Conservation (phyloP, 2,329 filamentous ascomycete genomes). For the Ascochyta pisi region DNA sequence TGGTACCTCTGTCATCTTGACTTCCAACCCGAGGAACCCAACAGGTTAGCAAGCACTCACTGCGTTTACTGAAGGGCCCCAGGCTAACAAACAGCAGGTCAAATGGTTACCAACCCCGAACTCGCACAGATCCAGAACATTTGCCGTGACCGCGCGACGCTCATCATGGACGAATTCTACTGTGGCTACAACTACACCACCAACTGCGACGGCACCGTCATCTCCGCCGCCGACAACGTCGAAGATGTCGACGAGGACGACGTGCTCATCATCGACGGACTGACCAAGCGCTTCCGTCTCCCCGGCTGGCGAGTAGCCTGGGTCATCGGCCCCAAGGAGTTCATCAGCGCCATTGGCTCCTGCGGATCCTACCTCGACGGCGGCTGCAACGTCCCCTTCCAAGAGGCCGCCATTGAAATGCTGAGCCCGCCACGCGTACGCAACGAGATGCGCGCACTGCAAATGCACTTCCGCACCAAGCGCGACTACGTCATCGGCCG, state of each 20-base stretch:
- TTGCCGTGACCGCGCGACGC: slow-evolving; percentile 85
- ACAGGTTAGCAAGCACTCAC: slow-evolving; percentile 59
- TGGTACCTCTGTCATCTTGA: slow-evolving; percentile 80
- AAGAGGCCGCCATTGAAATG: slow-evolving; percentile 91
- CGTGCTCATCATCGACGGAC: slow-evolving; percentile 91
- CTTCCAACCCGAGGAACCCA: slow-evolving; percentile 93
- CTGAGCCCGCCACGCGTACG: slow-evolving; percentile 84
- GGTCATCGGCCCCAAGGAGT: slow-evolving; percentile 95
- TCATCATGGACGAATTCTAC: slow-evolving; percentile 98
- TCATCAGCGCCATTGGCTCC: slow-evolving; percentile 89
- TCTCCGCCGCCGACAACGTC: slow-evolving; percentile 88
- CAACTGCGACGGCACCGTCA: slow-evolving; percentile 87
- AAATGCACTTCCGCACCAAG: slow-evolving; percentile 90
- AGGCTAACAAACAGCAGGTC: slow-evolving; percentile 67
- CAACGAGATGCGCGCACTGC: slow-evolving; percentile 86
- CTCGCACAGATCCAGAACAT: slow-evolving; percentile 91
- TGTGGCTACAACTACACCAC: slow-evolving; percentile 89
- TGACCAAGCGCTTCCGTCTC: slow-evolving; percentile 95
- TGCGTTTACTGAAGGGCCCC: too few relatives aligned
- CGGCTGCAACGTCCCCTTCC: slow-evolving; percentile 93
- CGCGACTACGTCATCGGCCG: slow-evolving; percentile 87
- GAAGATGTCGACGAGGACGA: slow-evolving; percentile 80
- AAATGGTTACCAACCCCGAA: slow-evolving; percentile 84
- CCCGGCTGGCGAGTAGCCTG: slow-evolving; percentile 97
- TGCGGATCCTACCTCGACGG: slow-evolving; percentile 95